Percentiles rank a stretch among this genome's conserved stretches.
phyloP scores from a whole-genome alignment of 2,329 filamentous ascomycete genomes.

The Raffaelea ambrosiae region DNA sequence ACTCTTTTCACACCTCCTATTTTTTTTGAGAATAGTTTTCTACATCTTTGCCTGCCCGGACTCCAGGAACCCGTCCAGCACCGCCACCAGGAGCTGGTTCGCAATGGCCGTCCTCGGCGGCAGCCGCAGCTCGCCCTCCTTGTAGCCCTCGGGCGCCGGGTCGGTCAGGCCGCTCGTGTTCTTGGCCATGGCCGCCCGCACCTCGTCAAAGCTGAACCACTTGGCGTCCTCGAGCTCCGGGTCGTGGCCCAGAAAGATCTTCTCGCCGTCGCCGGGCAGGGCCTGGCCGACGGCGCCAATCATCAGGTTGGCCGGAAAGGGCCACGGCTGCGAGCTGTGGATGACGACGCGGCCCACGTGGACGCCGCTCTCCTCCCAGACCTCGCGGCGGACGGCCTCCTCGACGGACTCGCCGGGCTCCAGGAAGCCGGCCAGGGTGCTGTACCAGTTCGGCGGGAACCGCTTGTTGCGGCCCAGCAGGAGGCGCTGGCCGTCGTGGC shows the following conservation, averaged over 20 bases:
- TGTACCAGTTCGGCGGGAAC: slow-evolving; percentile 81
- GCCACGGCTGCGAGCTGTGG: slow-evolving; percentile 81
- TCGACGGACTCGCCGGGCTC: slow-evolving; percentile 81
- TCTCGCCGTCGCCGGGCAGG: slow-evolving; percentile 64
- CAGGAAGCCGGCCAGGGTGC: slow-evolving; percentile 78
- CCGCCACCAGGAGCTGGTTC: slow-evolving; percentile 74
- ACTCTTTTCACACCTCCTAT: no score
- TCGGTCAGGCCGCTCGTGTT: slow-evolving; percentile 63
- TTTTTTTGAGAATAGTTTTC: no score
- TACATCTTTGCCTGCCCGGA: slow-evolving; percentile 41
- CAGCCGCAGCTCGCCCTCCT: slow-evolving; percentile 68
- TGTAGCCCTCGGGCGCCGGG: slow-evolving; percentile 55
- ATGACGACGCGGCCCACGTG: slow-evolving; percentile 68
- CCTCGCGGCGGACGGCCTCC: slow-evolving; percentile 73
- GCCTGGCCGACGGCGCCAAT: slow-evolving; percentile 84
- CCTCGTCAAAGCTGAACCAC: slow-evolving; percentile 80
- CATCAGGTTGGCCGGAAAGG: slow-evolving; percentile 78
- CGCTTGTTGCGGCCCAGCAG: slow-evolving; percentile 79
- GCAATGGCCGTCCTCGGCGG: slow-evolving; percentile 88
- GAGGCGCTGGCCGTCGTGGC: slow-evolving; percentile 64
- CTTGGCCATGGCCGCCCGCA: slow-evolving; percentile 61
- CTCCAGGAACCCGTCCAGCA: slow-evolving; percentile 64
- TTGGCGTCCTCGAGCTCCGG: slow-evolving; percentile 83
- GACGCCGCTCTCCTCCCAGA: slow-evolving; percentile 81
- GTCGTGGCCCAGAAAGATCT: slow-evolving; percentile 75